A percentile compares a stretch with the other conserved stretches of the same genome.
These are phyloP conservation scores for Aspergillus sp. DNA, from an alignment of 2,329 filamentous ascomycete genomes.

Conservation along the genomic window DNA sequence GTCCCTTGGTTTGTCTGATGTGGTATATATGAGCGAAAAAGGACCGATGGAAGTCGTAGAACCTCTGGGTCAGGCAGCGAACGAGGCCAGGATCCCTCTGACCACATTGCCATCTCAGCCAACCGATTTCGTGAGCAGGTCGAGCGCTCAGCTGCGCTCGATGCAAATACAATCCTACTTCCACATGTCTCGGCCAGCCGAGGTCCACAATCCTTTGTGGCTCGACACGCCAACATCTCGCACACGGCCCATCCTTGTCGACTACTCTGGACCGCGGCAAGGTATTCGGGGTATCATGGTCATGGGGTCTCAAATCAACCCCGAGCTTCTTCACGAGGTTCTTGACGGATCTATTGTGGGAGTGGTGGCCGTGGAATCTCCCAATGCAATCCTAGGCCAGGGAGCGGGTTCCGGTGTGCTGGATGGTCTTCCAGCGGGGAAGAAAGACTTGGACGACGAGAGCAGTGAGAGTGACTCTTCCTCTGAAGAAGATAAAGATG, in stretches of 20 bases:
- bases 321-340: constrained; percentile 45
- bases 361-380: constrained; percentile 45
- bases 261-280: constrained; percentile 41
- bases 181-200: constrained; percentile 37
- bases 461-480: constrained; percentile 7
- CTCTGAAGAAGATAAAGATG: constrained; percentile 11
- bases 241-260: constrained; percentile 45
- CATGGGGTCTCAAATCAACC: constrained; percentile 45
- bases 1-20: constrained; percentile 44
- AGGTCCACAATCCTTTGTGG: constrained; percentile 37
- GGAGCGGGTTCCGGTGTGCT: constrained; percentile 1
- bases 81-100: constrained; percentile 30
- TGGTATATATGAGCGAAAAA: constrained; percentile 51
- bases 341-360: constrained; percentile 53
- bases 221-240: constrained; percentile 41
- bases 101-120: constrained; percentile 45
- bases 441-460: constrained; percentile 2
- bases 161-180: constrained; percentile 63
- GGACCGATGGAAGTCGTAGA: constrained; percentile 40
- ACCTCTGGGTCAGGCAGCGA: constrained; percentile 37
- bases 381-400: constrained; percentile 22
- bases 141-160: constrained; percentile 47
- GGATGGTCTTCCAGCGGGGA: background rate
- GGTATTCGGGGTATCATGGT: constrained; percentile 49
- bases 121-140: constrained; percentile 41